phyloP scores from a whole-genome alignment of 164 flowering plant genomes.

The Berberis thunbergii region DNA sequence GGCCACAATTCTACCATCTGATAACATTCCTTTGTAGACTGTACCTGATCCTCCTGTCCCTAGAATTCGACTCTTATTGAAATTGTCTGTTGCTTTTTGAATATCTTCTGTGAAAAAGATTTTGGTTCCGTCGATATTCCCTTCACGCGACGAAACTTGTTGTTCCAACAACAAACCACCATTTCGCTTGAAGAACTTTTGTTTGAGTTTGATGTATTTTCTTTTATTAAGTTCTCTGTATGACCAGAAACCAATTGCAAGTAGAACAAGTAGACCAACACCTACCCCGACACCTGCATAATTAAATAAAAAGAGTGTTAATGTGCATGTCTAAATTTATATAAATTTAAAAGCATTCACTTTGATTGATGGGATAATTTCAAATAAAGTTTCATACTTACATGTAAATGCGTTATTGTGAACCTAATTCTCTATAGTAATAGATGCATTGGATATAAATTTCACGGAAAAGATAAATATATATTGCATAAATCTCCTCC shows the following conservation, averaged over 20 bases:
- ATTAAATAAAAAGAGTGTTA: too few species aligned
- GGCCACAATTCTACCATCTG: background rate
- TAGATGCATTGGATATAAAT: too few species aligned
- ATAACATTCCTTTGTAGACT: constrained; percentile 1
- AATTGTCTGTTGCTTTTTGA: background rate
- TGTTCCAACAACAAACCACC: background rate
- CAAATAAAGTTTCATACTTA: too few species aligned
- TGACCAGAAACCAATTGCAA: background rate
- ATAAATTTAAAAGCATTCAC: too few species aligned
- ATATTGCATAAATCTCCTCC: too few species aligned
- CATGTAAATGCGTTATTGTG: too few species aligned
- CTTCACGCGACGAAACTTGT: background rate
- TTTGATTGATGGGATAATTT: too few species aligned
- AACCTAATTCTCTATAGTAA: too few species aligned
- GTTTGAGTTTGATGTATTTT: background rate
- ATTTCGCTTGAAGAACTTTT: background rate
- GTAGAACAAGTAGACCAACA: background rate
- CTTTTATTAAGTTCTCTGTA: background rate
- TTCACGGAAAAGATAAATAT: too few species aligned
- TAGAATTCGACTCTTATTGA: background rate
- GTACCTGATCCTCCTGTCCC: background rate
- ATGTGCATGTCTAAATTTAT: too few species aligned
- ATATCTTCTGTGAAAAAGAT: background rate
- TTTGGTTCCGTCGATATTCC: background rate
- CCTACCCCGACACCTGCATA: background rate